These are phyloP conservation scores for Trifolium fragiferum DNA, from an alignment of 306 rosid genomes.

Conservation along the genomic window DNA sequence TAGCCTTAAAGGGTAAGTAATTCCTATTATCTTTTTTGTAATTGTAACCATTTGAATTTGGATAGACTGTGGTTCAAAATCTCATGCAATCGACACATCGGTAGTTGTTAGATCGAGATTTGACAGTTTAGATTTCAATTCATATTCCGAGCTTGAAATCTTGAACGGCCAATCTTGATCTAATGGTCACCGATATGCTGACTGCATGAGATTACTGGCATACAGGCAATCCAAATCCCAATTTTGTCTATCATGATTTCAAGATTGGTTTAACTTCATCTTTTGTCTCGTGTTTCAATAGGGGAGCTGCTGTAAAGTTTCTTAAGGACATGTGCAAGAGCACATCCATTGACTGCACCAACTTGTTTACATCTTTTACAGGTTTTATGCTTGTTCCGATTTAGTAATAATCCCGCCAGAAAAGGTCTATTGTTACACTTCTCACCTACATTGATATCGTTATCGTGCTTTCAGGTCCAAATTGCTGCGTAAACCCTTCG, in stretches of 20 bases:
- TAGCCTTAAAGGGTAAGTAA: conserved; percentile 70
- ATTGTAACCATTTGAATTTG: neutral
- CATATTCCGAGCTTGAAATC: neutral
- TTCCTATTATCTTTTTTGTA: conserved; percentile 5
- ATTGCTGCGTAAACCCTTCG: conserved; percentile 74
- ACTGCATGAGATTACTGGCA: neutral
- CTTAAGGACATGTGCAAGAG: conserved; percentile 63
- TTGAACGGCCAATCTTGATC: neutral
- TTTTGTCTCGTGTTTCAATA: conserved; percentile 41
- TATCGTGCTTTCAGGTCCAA: conserved; percentile 63
- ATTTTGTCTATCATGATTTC: neutral
- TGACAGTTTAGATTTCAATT: neutral
- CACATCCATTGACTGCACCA: conserved; percentile 77
- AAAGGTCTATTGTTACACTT: neutral
- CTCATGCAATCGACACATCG: neutral
- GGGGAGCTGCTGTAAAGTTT: conserved; percentile 58
- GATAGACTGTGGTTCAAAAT: neutral
- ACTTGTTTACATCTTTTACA: conserved; percentile 80
- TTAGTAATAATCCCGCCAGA: neutral
- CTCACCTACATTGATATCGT: neutral
- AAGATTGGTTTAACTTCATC: conserved; percentile 4
- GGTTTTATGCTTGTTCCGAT: conserved; percentile 49
- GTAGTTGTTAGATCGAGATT: neutral
- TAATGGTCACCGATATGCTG: neutral
- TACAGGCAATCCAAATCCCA: neutral